Evolutionary conservation across 495 filamentous ascomycete genomes (phyloP), one percentile per base, ranked within the genome.

Genomic region (Aspergillus kassunensis): DNA sequence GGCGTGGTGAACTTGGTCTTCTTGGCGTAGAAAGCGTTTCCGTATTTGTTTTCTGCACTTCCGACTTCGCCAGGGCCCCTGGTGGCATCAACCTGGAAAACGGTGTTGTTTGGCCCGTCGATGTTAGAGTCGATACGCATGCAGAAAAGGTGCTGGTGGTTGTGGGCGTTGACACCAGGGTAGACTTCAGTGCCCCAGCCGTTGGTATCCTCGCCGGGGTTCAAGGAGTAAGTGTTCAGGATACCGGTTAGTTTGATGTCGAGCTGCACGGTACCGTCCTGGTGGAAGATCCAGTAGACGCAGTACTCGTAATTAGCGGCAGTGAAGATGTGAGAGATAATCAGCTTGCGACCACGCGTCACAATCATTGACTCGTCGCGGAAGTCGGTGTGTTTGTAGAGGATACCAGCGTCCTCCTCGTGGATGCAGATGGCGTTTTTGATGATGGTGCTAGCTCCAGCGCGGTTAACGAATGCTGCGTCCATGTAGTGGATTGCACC

Each of bases 261-360:
- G 39, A 92, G 85, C 70, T 96, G 90, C 61, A 97, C 82, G 11
- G 91, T 95, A 44, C 90, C 92, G 58, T 96, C 92, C 67, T 92
- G 89, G 62, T 95, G 90, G 75, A 97, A 90, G 60, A 89, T 84
- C 89, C 91, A 96, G 72, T 93, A 87, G 21, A 89, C 85, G 51
- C 90, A 91, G 71, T 97, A 97, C 69, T 97, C 92, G 72, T 97
- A 97, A 73, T 97, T 97, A 43, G 91, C 90, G 8, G 91, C 92
- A 1, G 92, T 97, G 74, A 97, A 96, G 59, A 96, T 87, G 47
- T 96, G 92, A 19, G 89, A 91, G 60, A 97, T 78, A 56, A 97
- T 77, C 49, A 97, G 78, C 61, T 95, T 96, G 12, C 91, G 82
- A 25, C 82, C 91, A 36, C 92, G 85, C 11, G 91, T 95, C 19